A percentile compares a stretch with the other conserved stretches of the same genome.
Conservation (phyloP, 495 filamentous ascomycete species). For the Pyrenopolyporus hunteri region DNA sequence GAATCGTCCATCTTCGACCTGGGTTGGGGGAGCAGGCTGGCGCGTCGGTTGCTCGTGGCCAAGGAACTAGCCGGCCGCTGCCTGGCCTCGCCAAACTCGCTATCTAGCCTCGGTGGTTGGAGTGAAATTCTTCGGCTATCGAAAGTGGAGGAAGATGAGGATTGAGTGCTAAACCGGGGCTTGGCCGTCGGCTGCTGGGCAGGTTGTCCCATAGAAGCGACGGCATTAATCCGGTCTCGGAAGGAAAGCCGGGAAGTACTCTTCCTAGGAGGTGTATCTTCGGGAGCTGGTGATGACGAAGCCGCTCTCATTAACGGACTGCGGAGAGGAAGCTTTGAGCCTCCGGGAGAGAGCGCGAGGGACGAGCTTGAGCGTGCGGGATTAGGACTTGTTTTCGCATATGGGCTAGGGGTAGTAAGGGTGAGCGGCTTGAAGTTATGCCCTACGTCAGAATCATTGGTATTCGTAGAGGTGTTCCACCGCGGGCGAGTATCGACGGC, state of each 20-base stretch:
- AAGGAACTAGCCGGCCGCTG: slow-evolving; percentile 57
- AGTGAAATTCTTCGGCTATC: slow-evolving; percentile 55
- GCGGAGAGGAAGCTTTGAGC: slow-evolving; percentile 54
- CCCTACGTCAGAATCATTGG: slow-evolving; percentile 68
- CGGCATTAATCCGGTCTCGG: slow-evolving; percentile 51
- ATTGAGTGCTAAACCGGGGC: slow-evolving; percentile 43
- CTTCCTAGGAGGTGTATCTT: slow-evolving; percentile 47
- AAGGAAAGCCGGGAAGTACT: slow-evolving; percentile 51
- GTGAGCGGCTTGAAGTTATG: slow-evolving; percentile 72
- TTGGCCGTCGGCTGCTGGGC: slow-evolving; percentile 41
- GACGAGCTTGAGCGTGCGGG: slow-evolving; percentile 47
- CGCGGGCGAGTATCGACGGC: slow-evolving; percentile 66
- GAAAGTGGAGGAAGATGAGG: slow-evolving; percentile 39
- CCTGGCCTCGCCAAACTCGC: slow-evolving; percentile 28
- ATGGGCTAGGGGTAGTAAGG: slow-evolving; percentile 66
- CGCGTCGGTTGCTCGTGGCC: slow-evolving; percentile 49
- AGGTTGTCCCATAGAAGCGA: slow-evolving; percentile 48
- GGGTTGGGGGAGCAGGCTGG: slow-evolving; percentile 60
- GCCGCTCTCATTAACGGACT: slow-evolving; percentile 51
- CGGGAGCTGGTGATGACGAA: slow-evolving; percentile 50
- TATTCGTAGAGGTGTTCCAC: slow-evolving; percentile 80
- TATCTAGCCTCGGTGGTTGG: slow-evolving; percentile 46
- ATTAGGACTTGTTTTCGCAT: slow-evolving; percentile 56
- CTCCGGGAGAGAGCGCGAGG: slow-evolving; percentile 44
- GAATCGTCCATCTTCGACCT: slow-evolving; percentile 32